phyloP scores from a whole-genome alignment of 306 rosid genomes.

The Benincasa hispida region DNA sequence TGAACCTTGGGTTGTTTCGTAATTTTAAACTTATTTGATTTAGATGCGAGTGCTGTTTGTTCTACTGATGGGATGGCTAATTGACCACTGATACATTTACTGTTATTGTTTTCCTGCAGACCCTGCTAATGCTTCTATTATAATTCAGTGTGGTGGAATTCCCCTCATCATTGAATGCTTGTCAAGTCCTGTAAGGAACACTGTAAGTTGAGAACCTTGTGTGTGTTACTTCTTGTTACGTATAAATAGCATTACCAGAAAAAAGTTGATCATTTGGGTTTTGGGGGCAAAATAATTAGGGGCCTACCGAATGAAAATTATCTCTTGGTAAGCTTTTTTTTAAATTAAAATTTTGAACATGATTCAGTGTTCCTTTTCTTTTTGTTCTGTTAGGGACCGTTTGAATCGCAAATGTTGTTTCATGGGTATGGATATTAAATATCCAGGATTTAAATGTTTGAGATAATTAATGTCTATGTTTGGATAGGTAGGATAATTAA shows the following conservation, averaged over 20 bases:
- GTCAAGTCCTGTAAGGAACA: constrained; percentile 85
- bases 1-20: not conserved
- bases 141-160: constrained; percentile 44
- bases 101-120: constrained; percentile 18
- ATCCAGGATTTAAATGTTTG: too few species aligned
- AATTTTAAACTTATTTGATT: not conserved
- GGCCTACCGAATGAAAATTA: not conserved
- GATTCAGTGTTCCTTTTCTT: not conserved
- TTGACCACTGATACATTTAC: not conserved
- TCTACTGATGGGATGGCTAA: not conserved
- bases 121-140: constrained; percentile 47
- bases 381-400: too few species aligned
- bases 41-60: not conserved
- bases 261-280: not conserved
- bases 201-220: constrained; percentile 39
- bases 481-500: too few species aligned
- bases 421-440: too few species aligned
- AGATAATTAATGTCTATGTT: too few species aligned
- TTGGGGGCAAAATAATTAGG: not conserved
- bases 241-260: not conserved
- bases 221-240: constrained; percentile 1
- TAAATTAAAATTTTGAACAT: not conserved
- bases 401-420: too few species aligned
- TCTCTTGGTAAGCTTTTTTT: not conserved
- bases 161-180: constrained; percentile 69